Evolutionary conservation across 1,139 yeast genomes (phyloP).

Genomic region (Taphrina confusa): DNA sequence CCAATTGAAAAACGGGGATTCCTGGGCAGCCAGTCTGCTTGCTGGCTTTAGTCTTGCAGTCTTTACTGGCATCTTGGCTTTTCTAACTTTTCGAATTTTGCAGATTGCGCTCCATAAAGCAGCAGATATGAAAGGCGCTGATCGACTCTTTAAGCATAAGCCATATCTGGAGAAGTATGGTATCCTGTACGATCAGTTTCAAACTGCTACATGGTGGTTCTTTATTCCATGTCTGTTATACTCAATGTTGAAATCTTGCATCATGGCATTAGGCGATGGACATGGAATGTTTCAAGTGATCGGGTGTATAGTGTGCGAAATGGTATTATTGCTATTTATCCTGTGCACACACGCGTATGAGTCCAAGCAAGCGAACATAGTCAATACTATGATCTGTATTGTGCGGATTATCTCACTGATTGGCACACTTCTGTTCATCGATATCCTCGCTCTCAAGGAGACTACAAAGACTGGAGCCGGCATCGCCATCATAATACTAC

Average conservation of each 20-base stretch:
- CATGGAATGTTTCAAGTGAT: slow-evolving; percentile 46
- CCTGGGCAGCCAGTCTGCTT: slow-evolving; percentile 45
- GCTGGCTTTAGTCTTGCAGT: slow-evolving; percentile 45
- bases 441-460: slow-evolving; percentile 43
- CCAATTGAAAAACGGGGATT: slow-evolving; percentile 46
- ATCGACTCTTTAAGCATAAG: slow-evolving; percentile 44
- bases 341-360: slow-evolving; percentile 44
- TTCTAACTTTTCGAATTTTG: slow-evolving; percentile 43
- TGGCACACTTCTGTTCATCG: slow-evolving; percentile 45
- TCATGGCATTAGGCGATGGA: slow-evolving; percentile 46
- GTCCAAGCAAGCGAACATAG: slow-evolving; percentile 45
- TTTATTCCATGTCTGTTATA: slow-evolving; percentile 43
- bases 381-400: slow-evolving; percentile 44
- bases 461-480: slow-evolving; percentile 45
- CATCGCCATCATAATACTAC: slow-evolving; percentile 44
- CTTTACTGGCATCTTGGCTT: slow-evolving; percentile 42
- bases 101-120: slow-evolving; percentile 42
- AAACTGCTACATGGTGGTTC: slow-evolving; percentile 46
- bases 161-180: slow-evolving; percentile 46
- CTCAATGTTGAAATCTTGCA: slow-evolving; percentile 45
- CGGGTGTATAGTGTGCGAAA: slow-evolving; percentile 45
- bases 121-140: slow-evolving; percentile 41
- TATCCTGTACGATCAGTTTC: slow-evolving; percentile 46
- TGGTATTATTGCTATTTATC: slow-evolving; percentile 40
- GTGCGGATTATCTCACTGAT: slow-evolving; percentile 44